phyloP scores from a whole-genome alignment of 225 moss, liverwort and hornwort species.

The Marchantia polymorpha region DNA sequence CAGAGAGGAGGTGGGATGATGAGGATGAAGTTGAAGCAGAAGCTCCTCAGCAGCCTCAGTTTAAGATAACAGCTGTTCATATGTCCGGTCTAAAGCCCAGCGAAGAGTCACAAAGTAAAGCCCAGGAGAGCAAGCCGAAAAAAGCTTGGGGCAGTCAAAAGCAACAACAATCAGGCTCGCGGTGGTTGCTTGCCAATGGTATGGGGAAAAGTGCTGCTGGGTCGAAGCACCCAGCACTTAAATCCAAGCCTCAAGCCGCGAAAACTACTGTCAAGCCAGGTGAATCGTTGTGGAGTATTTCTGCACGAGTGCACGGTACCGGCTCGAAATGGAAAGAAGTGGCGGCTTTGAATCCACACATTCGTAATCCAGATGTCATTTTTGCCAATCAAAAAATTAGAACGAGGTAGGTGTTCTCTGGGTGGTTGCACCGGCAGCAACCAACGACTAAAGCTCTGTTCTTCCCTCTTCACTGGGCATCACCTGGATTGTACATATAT shows the following conservation, averaged over 20 bases:
- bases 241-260: conserved; percentile 41
- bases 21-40: conserved; percentile 36
- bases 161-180: conserved; percentile 90
- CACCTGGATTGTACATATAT: conserved; percentile 35
- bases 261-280: conserved; percentile 43
- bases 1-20: conserved; percentile 60
- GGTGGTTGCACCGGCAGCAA: conserved; percentile 1
- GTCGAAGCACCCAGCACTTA: conserved; percentile 52
- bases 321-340: conserved; percentile 64
- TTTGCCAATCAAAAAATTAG: conserved; percentile 62
- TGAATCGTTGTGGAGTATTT: conserved; percentile 71
- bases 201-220: conserved; percentile 65
- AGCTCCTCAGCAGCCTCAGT: conserved; percentile 46
- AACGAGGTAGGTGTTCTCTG: conserved; percentile 40
- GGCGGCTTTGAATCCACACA: conserved; percentile 55
- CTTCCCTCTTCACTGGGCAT: background rate
- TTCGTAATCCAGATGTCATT: conserved; percentile 69
- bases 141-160: conserved; percentile 77
- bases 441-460: background rate
- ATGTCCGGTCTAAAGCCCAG: conserved; percentile 70
- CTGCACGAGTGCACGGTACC: conserved; percentile 56
- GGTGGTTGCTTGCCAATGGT: conserved; percentile 96
- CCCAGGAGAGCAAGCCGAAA: conserved; percentile 48
- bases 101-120: conserved; percentile 48
- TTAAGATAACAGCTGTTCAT: conserved; percentile 86